These are phyloP conservation scores for Teratosphaeriaceae sp. DNA, from an alignment of 2,329 filamentous ascomycete species.

Conservation along the genomic window DNA sequence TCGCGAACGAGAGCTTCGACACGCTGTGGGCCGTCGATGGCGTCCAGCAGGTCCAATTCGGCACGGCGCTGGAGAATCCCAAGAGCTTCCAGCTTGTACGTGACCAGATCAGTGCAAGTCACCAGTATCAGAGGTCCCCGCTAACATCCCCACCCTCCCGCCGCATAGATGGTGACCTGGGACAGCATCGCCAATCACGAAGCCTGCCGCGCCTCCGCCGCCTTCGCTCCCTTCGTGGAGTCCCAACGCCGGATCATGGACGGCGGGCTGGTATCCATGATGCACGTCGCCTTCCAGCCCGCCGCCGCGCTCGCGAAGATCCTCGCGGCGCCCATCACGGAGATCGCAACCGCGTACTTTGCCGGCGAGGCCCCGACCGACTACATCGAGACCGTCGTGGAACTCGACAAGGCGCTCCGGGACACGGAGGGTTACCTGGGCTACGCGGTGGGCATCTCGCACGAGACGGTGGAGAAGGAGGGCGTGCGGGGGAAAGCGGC, in stretches of 20 bases:
- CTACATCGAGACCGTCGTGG: slow-evolving; percentile 28
- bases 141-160: not conserved
- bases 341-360: slow-evolving; percentile 40
- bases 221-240: slow-evolving; percentile 35
- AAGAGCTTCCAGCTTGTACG: slow-evolving; percentile 32
- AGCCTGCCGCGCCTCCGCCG: slow-evolving; percentile 31
- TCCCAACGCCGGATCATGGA: slow-evolving; percentile 25
- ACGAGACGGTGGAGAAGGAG: slow-evolving; percentile 23
- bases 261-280: slow-evolving; percentile 14
- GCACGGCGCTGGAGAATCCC: slow-evolving; percentile 34
- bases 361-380: slow-evolving; percentile 27
- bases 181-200: slow-evolving; percentile 33
- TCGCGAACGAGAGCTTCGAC: slow-evolving; percentile 27
- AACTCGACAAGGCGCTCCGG: slow-evolving; percentile 32
- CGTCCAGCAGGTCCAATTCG: slow-evolving; percentile 29
- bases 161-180: slow-evolving; percentile 35
- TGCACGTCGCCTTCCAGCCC: slow-evolving; percentile 30
- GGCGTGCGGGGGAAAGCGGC: slow-evolving; percentile 37
- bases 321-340: slow-evolving; percentile 42
- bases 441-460: slow-evolving; percentile 17
- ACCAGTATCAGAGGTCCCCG: not conserved
- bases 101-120: no score
- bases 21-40: slow-evolving; percentile 35
- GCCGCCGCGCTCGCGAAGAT: slow-evolving; percentile 13
- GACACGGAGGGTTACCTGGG: slow-evolving; percentile 23